Evolutionary conservation across 495 filamentous ascomycete species (phyloP), one percentile per base, ranked within the genome.

Genomic region (Halenospora varia): DNA sequence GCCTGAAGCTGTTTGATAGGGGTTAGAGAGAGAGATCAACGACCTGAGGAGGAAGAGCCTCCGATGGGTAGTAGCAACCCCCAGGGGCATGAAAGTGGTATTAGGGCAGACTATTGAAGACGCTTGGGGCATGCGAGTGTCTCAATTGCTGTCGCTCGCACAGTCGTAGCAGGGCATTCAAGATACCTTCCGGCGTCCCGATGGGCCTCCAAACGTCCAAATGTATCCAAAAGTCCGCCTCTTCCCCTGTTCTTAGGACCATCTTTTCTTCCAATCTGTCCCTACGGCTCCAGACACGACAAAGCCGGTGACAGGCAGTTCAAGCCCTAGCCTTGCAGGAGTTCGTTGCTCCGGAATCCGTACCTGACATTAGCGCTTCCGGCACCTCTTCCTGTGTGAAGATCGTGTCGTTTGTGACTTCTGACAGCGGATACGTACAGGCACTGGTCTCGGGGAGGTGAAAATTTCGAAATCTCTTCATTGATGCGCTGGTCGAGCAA

Each of bases 371-470:
- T 53, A 53, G 51, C 35, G 26, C 19, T 10, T 42, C 35, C 35
- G 35, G 35, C 3, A 18, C 35, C 25, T 2, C 35, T 17, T 8
- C 15, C 29, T 39, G 51, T 42, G 8, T 10, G 48, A 53, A 53
- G n/a, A n/a, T n/a, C n/a, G n/a, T n/a, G n/a, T n/a, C n/a, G n/a
- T n/a, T n/a, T 35, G 6, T 53, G 51, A 53, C 2, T 20, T 53
- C 51, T 53, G 51, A 53, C 51, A 53, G 51, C 51, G 51, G 51
- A 42, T 41, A 17, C 22, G 25, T 29, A 35, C 51, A 41, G 25
- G 25, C 51, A 8, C 35, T 8, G 35, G 35, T 40, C 35, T 40
- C 35, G 35, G 35, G 35, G 51, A 19, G 39, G 23, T 25, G 25
- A 25, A 10, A 10, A 3, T 50, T 25, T 50, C 48, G 18, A 10